These are phyloP conservation scores for Botrytis cinerea DNA, from an alignment of 2,329 filamentous ascomycete genomes.

Conservation along the genomic window DNA sequence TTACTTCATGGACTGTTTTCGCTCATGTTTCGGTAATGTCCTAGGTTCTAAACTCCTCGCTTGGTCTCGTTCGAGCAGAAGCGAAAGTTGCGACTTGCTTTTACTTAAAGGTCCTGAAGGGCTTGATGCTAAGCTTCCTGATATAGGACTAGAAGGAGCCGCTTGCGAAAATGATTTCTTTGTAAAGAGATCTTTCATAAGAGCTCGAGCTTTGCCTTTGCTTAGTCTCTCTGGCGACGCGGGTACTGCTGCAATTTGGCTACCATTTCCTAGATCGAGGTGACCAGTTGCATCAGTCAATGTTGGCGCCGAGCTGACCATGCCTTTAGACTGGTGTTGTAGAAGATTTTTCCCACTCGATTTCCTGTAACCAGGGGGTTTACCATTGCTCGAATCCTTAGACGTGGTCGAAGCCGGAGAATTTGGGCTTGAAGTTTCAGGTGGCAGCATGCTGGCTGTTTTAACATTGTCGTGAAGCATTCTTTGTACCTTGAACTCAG, in stretches of 20 bases:
- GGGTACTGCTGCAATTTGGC: not conserved
- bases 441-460: conserved; percentile 1
- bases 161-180: conserved; percentile 33
- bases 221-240: conserved; percentile 2
- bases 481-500: conserved; percentile 19
- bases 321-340: conserved; percentile 31
- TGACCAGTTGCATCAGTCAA: conserved; percentile 35
- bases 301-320: conserved; percentile 36
- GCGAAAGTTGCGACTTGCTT: conserved; percentile 61
- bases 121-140: conserved; percentile 16
- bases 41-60: conserved; percentile 41
- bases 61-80: conserved; percentile 58
- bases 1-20: conserved; percentile 15
- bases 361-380: conserved; percentile 16
- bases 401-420: conserved; percentile 24
- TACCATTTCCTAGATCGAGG: conserved; percentile 29
- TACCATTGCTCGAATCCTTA: conserved; percentile 13
- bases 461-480: conserved; percentile 22
- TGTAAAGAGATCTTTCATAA: conserved; percentile 36
- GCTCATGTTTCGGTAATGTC: conserved; percentile 12
- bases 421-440: conserved; percentile 10
- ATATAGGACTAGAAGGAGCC: conserved; percentile 15
- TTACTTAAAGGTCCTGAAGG: conserved; percentile 50
- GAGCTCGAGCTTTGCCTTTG: conserved; percentile 33
- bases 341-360: conserved; percentile 27